A percentile compares a stretch with the other conserved stretches of the same genome.
phyloP scores from a whole-genome alignment of 768 basidiomycete species.

The Holtermanniella nyarrowii region DNA sequence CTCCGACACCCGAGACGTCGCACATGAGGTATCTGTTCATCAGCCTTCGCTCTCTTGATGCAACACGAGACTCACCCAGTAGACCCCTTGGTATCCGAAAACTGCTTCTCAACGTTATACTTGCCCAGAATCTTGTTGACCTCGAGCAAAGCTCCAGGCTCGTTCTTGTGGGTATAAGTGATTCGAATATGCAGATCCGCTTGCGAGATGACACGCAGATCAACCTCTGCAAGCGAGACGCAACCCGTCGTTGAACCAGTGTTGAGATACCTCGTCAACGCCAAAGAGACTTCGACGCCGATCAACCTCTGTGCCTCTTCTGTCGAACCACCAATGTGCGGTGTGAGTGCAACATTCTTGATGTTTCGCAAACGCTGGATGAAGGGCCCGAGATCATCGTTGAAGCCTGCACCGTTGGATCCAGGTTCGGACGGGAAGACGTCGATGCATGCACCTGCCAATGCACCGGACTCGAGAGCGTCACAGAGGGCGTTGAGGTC shows the following conservation, averaged over 20 bases:
- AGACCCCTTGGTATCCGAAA: slow-evolving; percentile 58
- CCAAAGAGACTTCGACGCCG: slow-evolving; percentile 81
- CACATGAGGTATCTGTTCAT: slow-evolving; percentile 72
- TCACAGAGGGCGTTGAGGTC: slow-evolving; percentile 83
- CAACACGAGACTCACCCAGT: slow-evolving; percentile 11
- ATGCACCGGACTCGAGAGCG: slow-evolving; percentile 70
- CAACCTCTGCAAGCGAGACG: slow-evolving; percentile 99
- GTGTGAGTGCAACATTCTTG: slow-evolving; percentile 90
- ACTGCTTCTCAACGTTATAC: slow-evolving; percentile 99
- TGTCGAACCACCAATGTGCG: slow-evolving; percentile 97
- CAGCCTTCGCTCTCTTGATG: slow-evolving; percentile 61
- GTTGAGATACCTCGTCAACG: slow-evolving; percentile 78
- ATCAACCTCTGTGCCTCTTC: slow-evolving; percentile 98
- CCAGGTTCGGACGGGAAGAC: slow-evolving; percentile 92
- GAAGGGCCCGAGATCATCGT: slow-evolving; percentile 80
- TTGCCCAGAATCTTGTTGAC: slow-evolving; percentile 90
- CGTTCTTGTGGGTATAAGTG: slow-evolving; percentile 90
- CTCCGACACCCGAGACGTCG: slow-evolving; percentile 84
- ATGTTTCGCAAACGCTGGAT: slow-evolving; percentile 60
- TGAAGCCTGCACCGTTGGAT: slow-evolving; percentile 75
- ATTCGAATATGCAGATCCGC: slow-evolving; percentile 78
- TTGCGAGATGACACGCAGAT: slow-evolving; percentile 78
- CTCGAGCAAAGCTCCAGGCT: slow-evolving; percentile 61
- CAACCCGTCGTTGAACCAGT: slow-evolving; percentile 83
- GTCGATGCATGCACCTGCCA: slow-evolving; percentile 85